Conservation (phyloP, 2,329 filamentous ascomycete genomes). For the Fusarium decemcellulare region DNA sequence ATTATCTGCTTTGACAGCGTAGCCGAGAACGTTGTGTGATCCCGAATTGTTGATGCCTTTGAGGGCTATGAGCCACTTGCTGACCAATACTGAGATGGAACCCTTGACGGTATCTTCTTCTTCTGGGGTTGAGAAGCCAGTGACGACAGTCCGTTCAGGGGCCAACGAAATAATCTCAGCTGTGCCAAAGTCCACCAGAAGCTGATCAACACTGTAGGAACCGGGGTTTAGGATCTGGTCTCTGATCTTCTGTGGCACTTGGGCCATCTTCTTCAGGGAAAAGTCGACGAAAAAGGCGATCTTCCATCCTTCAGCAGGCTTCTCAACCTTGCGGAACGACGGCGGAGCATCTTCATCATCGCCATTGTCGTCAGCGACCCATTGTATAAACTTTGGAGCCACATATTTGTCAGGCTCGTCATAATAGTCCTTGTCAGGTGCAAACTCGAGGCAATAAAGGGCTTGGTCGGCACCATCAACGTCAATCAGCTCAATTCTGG, state of each 20-base stretch:
- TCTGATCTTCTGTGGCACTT: background rate
- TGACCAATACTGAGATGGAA: background rate
- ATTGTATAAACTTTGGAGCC: too few species aligned
- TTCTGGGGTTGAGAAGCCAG: background rate
- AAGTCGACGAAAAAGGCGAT: constrained; percentile 1
- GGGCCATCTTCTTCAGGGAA: background rate
- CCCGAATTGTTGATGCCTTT: background rate
- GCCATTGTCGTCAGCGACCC: background rate
- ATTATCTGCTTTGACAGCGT: background rate
- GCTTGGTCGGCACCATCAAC: background rate
- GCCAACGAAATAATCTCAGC: background rate
- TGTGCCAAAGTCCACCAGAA: background rate
- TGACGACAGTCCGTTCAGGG: background rate
- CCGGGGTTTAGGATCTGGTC: background rate
- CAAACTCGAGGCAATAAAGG: background rate
- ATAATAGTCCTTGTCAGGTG: background rate
- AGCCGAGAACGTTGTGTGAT: background rate
- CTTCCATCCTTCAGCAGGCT: background rate
- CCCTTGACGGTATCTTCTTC: background rate
- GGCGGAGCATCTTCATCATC: background rate
- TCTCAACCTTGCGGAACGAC: background rate
- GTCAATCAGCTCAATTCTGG: background rate
- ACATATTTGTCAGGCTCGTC: too few species aligned
- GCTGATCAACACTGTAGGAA: constrained; percentile 1
- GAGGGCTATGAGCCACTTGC: background rate